Conservation (phyloP, 805 yeast species). For the Metschnikowia gelsemii region DNA sequence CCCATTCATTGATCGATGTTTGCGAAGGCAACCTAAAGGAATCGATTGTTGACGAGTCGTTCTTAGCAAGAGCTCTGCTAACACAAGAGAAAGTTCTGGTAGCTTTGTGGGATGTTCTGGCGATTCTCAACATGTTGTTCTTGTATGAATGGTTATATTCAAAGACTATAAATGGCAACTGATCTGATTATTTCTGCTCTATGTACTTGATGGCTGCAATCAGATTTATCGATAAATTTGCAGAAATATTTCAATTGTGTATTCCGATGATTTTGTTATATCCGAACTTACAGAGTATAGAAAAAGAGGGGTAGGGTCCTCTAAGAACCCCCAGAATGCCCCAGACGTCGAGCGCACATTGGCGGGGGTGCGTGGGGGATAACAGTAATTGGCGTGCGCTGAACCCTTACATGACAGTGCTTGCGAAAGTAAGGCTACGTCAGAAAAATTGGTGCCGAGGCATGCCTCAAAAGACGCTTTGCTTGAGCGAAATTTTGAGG, state of each 20-base stretch:
- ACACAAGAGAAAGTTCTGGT: slow-evolving; percentile 22
- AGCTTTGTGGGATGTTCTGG: slow-evolving; percentile 4
- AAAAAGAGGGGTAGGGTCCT: slow-evolving; percentile 2
- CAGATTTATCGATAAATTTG: no score
- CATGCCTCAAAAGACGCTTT: no score
- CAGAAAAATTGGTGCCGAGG: neutral
- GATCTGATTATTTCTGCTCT: neutral
- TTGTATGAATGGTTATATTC: no score
- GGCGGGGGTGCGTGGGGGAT: slow-evolving; percentile 9
- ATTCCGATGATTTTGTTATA: no score
- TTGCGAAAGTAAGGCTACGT: neutral
- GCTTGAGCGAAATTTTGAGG: no score
- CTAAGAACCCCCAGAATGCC: neutral
- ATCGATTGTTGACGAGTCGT: slow-evolving; percentile 59
- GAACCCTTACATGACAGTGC: neutral
- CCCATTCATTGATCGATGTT: slow-evolving; percentile 49
- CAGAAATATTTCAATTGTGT: no score
- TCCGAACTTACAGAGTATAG: neutral
- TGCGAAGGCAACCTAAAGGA: slow-evolving; percentile 51
- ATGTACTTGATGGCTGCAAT: neutral
- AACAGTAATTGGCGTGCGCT: slow-evolving; percentile 2
- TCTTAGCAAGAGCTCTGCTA: slow-evolving; percentile 41
- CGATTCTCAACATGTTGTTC: slow-evolving; percentile 34
- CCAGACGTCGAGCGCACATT: neutral
- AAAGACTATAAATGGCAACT: no score